These are phyloP conservation scores for Emydomyces testavorans DNA, from an alignment of 2,329 filamentous ascomycete species.

Conservation along the genomic window DNA sequence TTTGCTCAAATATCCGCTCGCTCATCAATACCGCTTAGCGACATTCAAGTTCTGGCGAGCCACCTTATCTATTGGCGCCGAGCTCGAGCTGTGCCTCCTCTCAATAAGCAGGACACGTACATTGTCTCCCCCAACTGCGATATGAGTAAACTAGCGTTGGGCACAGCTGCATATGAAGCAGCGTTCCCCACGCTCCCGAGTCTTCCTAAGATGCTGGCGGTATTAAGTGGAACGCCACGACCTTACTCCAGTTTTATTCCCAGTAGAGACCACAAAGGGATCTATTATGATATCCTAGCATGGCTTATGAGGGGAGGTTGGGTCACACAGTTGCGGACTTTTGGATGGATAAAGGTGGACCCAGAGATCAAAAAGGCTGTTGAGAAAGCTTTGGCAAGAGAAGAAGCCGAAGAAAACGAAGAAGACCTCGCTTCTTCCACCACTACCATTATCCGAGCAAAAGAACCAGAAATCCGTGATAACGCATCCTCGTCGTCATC, in stretches of 20 bases:
- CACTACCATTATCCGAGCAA: conserved; percentile 3
- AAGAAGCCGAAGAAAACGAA: conserved; percentile 46
- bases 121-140: conserved; percentile 86
- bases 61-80: conserved; percentile 95
- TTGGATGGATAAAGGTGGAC: conserved; percentile 76
- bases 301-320: conserved; percentile 89
- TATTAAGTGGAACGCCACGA: conserved; percentile 66
- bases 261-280: conserved; percentile 71
- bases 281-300: conserved; percentile 81
- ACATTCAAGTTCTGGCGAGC: conserved; percentile 76
- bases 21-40: conserved; percentile 58
- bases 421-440: conserved; percentile 10
- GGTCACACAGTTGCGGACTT: conserved; percentile 87
- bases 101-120: conserved; percentile 82
- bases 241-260: conserved; percentile 77
- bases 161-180: conserved; percentile 59
- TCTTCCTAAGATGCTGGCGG: conserved; percentile 74
- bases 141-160: conserved; percentile 55
- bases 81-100: conserved; percentile 78
- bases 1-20: conserved; percentile 58
- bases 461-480: conserved; percentile 18
- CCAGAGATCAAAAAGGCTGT: conserved; percentile 74
- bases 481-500: conserved; percentile 30
- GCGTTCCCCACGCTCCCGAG: conserved; percentile 74
- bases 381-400: conserved; percentile 56